These are phyloP conservation scores for Microdochium paspali DNA, from an alignment of 2,329 filamentous ascomycete genomes.

Conservation along the genomic window DNA sequence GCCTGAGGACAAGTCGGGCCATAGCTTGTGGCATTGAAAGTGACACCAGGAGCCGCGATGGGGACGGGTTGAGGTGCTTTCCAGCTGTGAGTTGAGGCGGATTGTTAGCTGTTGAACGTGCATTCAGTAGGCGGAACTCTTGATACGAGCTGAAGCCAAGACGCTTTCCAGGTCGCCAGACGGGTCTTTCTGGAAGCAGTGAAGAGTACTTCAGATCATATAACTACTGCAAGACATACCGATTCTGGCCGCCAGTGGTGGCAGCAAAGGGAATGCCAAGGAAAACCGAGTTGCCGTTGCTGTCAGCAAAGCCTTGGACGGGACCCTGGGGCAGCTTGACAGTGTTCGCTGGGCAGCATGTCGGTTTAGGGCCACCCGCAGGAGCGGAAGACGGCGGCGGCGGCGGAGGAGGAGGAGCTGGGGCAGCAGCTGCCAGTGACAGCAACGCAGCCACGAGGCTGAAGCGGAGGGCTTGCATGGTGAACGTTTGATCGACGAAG, in stretches of 20 bases:
- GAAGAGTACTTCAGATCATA: neutral
- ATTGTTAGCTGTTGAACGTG: neutral
- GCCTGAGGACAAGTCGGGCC: slow-evolving; percentile 17
- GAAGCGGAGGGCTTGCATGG: neutral
- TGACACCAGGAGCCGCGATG: slow-evolving; percentile 6
- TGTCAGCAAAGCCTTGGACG: slow-evolving; percentile 25
- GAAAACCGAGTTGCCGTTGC: slow-evolving; percentile 21
- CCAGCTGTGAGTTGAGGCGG: slow-evolving; percentile 10
- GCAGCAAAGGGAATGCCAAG: slow-evolving; percentile 28
- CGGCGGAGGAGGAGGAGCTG: neutral
- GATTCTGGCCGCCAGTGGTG: slow-evolving; percentile 27
- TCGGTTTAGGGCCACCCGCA: neutral
- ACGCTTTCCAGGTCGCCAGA: too few species aligned
- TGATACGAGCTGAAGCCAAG: too few species aligned
- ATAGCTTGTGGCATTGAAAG: slow-evolving; percentile 13
- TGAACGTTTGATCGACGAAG: neutral
- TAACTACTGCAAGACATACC: slow-evolving; percentile 9
- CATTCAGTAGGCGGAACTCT: too few species aligned
- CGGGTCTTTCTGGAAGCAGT: neutral
- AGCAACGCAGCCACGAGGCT: neutral
- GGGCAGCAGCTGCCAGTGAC: neutral
- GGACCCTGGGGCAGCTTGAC: slow-evolving; percentile 16
- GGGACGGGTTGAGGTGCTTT: slow-evolving; percentile 15
- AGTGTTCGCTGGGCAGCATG: neutral
- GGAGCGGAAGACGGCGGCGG: neutral